A percentile compares a stretch with the other conserved stretches of the same genome.
Conservation (phyloP, 2,329 filamentous ascomycete species). For the Ophiostoma montium region DNA sequence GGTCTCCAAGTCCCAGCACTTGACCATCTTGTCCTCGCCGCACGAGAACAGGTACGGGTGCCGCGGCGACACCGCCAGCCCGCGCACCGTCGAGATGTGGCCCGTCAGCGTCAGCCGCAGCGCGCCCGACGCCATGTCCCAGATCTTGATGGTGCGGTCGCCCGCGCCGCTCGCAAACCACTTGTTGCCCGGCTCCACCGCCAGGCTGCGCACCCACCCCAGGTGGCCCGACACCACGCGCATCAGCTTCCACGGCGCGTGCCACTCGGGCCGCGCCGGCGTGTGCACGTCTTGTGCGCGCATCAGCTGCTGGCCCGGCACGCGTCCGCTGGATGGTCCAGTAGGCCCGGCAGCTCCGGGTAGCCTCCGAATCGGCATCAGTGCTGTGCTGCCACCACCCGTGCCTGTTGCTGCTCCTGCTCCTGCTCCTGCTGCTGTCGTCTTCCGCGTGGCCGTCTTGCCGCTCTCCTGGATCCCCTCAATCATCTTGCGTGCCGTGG, state of each 20-base stretch:
- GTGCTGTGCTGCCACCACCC: slow-evolving; percentile 20
- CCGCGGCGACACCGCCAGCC: slow-evolving; percentile 78
- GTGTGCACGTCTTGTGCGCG: slow-evolving; percentile 19
- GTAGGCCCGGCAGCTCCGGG: slow-evolving; percentile 13
- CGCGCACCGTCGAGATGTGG: slow-evolving; percentile 86
- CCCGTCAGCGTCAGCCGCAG: slow-evolving; percentile 78
- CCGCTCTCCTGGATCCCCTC: slow-evolving; percentile 41
- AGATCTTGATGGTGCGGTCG: slow-evolving; percentile 96
- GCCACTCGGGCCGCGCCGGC: slow-evolving; percentile 74
- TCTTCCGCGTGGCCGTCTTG: slow-evolving; percentile 14
- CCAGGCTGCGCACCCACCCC: slow-evolving; percentile 81
- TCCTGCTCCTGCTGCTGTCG: not conserved
- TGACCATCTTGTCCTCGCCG: slow-evolving; percentile 99
- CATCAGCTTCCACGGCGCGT: slow-evolving; percentile 97
- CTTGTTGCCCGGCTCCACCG: slow-evolving; percentile 89
- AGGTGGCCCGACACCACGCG: slow-evolving; percentile 92
- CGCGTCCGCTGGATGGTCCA: slow-evolving; percentile 12
- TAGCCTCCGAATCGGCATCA: slow-evolving; percentile 22
- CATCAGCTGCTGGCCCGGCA: slow-evolving; percentile 23
- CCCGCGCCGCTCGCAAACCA: slow-evolving; percentile 96
- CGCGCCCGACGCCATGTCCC: slow-evolving; percentile 84
- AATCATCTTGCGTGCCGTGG: slow-evolving; percentile 50
- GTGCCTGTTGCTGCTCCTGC: not conserved
- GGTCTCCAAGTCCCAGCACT: slow-evolving; percentile 99
- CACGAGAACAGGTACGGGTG: slow-evolving; percentile 97